These are phyloP conservation scores for Fusarium sp. DNA, from an alignment of 2,329 filamentous ascomycete genomes.

Conservation along the genomic window DNA sequence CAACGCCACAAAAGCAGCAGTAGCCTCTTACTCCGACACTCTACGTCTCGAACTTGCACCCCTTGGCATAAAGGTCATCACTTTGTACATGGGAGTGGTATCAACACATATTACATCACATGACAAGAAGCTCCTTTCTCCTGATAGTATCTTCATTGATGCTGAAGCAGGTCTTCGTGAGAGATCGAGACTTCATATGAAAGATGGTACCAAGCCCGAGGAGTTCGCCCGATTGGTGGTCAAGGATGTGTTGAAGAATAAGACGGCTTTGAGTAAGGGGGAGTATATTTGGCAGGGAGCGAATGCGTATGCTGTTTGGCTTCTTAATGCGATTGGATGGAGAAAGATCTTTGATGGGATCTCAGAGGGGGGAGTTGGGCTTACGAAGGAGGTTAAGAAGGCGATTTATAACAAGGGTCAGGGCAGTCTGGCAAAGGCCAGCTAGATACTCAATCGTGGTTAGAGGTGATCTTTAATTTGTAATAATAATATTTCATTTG, in stretches of 20 bases:
- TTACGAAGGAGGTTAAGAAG: not conserved
- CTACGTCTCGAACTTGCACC: conserved; percentile 1
- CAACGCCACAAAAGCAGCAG: conserved; percentile 22
- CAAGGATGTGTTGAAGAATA: not conserved
- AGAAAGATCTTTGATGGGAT: not conserved
- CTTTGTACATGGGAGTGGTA: conserved; percentile 10
- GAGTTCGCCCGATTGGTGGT: conserved; percentile 13
- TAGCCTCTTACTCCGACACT: conserved; percentile 10
- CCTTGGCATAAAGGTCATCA: conserved; percentile 7
- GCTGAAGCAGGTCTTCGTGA: not conserved
- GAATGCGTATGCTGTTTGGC: conserved; percentile 7
- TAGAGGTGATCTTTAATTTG: not conserved
- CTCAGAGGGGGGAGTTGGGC: fast-evolving
- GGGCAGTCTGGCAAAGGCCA: not conserved
- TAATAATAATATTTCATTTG: too few relatives aligned
- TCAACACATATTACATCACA: not conserved
- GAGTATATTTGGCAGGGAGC: not conserved
- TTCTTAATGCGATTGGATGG: conserved; percentile 6
- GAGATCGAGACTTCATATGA: not conserved
- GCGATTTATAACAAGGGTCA: not conserved
- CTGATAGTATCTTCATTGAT: not conserved
- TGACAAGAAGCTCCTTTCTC: not conserved
- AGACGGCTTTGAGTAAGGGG: not conserved
- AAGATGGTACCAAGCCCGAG: not conserved
- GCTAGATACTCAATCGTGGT: fast-evolving